Evolutionary conservation across 768 basidiomycete genomes (phyloP), one percentile per base, ranked within the genome.

Genomic region (Xerocomellus intermedius): DNA sequence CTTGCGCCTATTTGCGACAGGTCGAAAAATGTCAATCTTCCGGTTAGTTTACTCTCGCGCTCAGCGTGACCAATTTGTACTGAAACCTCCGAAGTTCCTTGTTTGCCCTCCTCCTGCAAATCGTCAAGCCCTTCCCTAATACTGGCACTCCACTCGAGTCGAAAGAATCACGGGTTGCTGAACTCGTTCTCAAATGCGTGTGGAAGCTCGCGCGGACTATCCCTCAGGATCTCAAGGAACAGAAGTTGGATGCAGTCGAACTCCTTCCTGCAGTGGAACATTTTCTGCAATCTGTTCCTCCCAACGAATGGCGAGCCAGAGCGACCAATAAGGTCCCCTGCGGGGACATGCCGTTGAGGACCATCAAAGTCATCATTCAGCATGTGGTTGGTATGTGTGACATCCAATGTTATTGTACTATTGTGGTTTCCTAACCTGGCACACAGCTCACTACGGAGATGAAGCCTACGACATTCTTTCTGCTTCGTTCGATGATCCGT

Each of bases 181-280:
- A 98, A 69, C 81, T 98, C 21, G 92, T 93, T 17, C 73, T 94
- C 55, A 96, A 98, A 76, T 99, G 97, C 72, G 84, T 99, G 26
- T 98, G 97, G 97, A 99, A 99, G 74, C 75, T 98, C 52, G 94
- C 94, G 6, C 82, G 95, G 60, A 95, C 92, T 59, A 92, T 98
- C 45, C 94, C 94, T 6, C 91, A 94, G 65, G 93, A 95, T 68
- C 80, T 99, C 43, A 82, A 82, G 58, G 88, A 92, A 41, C 77
- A 83, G 5, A 79, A 83, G 19, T 78, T 99, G 35, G 89, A 93
- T 67, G 89, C 94, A 19, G 86, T 92, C 17, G 91, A 94, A 61
- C 73, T 99, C 32, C 89, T 98, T 67, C 87, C 88, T 16, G 89
- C 94, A 5, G 87, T 99, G 57, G 97, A 99, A 68, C 86, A 91